Base-by-base conservation (phyloP, 2,329 filamentous ascomycete genomes). In the Talaromyces piceae region DNA sequence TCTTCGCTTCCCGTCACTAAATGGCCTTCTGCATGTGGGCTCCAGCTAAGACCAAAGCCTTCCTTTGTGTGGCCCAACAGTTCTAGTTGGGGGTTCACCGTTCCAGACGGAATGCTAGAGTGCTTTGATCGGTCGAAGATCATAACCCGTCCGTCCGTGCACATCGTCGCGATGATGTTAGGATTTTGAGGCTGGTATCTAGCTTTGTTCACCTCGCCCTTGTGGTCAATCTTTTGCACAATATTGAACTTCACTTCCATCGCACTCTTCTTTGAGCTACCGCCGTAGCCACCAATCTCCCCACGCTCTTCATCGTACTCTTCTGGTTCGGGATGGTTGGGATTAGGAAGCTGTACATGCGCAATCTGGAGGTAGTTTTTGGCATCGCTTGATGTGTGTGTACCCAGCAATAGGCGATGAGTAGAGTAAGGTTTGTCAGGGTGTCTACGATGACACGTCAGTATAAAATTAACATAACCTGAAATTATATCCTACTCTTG, bases 71-170 rank as follows among this genome's bases (percentile, higher is more conserved):
- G 93, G 3, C 93, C 93, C 41, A 86, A 73, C 23, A 97, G 80
- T 65, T 88, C 87, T 52, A 95, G 84, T 65, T 97, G 88, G 23
- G 90, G 86, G 60, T 85, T 88, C 51, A 90, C 79, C 48, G 78
- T 82, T 54, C 85, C 85, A 23, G 84, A 80, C 6, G 91, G 90
- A 56, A 84, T 76, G 51, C 85, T 82, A 45, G 86, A 85, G 67
- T 97, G 91, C 77, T 96, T 97, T 49, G 91, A 95, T 58, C 91
- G 85, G 73, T 98, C 93, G 73, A 94, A 98, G 59, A 98, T 83
- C 67, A 97, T 83, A 39, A 96, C 87, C 58, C 83, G 86, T 56
- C 88, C 87, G 67, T 96, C 88, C 6, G 88, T 82, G 57, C 88
- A 90, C 72, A 96, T 84, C 0, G 93, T 96, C 3, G 93, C 93